These are phyloP conservation scores for Vitis hybrid DNA, from an alignment of 177 flowering plant species.

Conservation along the genomic window DNA sequence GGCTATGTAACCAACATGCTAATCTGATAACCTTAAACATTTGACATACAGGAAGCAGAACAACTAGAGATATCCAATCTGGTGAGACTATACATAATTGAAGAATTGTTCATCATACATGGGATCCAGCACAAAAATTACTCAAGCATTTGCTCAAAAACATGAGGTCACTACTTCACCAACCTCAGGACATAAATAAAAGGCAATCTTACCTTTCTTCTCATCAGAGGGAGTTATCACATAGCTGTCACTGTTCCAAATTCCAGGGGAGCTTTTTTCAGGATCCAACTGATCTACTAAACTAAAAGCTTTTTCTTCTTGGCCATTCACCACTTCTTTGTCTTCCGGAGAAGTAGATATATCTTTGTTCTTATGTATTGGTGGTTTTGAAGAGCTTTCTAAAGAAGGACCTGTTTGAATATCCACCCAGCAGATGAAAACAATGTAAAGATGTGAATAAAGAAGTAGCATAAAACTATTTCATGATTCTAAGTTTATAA, in stretches of 20 bases:
- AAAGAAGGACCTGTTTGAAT: not conserved
- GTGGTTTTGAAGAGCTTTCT: not conserved
- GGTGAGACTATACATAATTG: not conserved
- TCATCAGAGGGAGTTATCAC: not conserved
- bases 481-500: not conserved
- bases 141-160: too few species aligned
- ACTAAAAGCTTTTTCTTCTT: constrained; percentile 1
- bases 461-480: not conserved
- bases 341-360: not conserved
- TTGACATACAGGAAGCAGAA: not conserved
- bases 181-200: not conserved
- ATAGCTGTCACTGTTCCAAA: not conserved
- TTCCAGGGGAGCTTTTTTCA: constrained; percentile 1
- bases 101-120: not conserved
- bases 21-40: not conserved
- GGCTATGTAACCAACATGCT: not conserved
- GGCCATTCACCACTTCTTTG: not conserved
- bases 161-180: not conserved
- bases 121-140: constrained; percentile 1
- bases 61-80: not conserved
- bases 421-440: constrained; percentile 10
- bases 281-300: not conserved
- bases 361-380: not conserved
- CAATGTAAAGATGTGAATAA: not conserved
- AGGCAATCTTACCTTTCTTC: constrained; percentile 3